A percentile compares a stretch with the other conserved stretches of the same genome.
These are phyloP conservation scores for Jaltomata sinuosa DNA, from an alignment of 257 asterid genomes.

Conservation along the genomic window DNA sequence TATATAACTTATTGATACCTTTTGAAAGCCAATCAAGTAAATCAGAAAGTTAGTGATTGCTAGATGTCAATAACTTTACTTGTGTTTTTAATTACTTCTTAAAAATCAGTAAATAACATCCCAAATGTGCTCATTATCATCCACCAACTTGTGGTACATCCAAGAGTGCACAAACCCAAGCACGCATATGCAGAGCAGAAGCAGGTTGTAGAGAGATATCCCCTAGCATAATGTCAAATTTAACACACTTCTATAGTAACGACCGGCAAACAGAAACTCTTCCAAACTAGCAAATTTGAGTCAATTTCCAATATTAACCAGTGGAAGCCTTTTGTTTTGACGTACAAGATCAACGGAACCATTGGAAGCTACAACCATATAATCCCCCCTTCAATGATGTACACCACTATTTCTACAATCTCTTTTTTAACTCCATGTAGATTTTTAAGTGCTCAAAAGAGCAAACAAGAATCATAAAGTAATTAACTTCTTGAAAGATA, in stretches of 20 bases:
- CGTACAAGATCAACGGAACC: background rate
- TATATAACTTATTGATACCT: conserved; percentile 86
- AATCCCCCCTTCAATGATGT: background rate
- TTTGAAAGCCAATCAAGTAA: conserved; percentile 9
- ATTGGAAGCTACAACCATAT: background rate
- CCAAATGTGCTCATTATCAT: background rate
- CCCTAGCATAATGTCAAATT: background rate
- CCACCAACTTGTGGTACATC: background rate
- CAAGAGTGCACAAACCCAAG: background rate
- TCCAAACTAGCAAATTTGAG: background rate
- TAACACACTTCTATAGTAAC: background rate
- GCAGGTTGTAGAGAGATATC: background rate
- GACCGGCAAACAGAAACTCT: background rate
- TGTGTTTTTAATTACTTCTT: background rate
- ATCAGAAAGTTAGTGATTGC: conserved; percentile 2
- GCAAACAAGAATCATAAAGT: background rate
- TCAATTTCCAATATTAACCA: background rate
- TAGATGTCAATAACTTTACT: background rate
- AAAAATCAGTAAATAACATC: background rate
- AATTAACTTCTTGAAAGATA: background rate
- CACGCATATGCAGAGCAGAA: background rate
- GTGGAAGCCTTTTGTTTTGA: background rate
- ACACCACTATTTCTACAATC: background rate
- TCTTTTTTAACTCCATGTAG: background rate
- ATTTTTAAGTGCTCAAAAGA: background rate